Percentiles rank a stretch among this genome's conserved stretches.
phyloP scores from a whole-genome alignment of 2,329 filamentous ascomycete genomes.

The Albophoma yamanashiensis region DNA sequence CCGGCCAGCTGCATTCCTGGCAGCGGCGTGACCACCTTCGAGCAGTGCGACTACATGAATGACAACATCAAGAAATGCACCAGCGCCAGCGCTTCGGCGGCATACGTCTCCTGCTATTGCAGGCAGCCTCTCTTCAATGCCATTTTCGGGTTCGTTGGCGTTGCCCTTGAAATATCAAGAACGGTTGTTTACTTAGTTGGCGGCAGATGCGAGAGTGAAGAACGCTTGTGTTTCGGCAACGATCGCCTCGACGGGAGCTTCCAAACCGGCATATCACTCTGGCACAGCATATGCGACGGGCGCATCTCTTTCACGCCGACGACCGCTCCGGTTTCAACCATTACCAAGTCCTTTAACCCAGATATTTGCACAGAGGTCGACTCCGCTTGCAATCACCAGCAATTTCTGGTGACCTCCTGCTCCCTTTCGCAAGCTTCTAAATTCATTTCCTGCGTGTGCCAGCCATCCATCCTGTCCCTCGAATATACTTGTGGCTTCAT shows the following conservation, averaged over 20 bases:
- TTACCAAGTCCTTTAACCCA: background rate
- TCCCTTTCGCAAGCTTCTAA: background rate
- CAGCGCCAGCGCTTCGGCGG: background rate
- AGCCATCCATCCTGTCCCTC: background rate
- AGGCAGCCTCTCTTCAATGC: background rate
- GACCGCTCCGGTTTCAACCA: background rate
- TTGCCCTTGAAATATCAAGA: background rate
- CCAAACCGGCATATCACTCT: background rate
- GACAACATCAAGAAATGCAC: background rate
- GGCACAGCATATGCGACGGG: background rate
- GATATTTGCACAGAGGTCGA: background rate
- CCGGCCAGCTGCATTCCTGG: background rate
- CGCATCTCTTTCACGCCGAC: background rate
- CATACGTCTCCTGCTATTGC: background rate
- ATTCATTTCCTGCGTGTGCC: background rate
- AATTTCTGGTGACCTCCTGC: background rate
- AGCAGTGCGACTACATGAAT: background rate
- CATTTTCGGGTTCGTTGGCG: background rate
- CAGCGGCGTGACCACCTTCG: background rate
- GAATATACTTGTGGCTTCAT: background rate
- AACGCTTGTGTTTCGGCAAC: background rate
- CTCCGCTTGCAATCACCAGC: background rate
- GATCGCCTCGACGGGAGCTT: background rate
- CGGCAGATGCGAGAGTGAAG: background rate
- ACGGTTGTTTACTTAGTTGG: background rate